These are phyloP conservation scores for Gossypium lobatum DNA, from an alignment of 441 rosid species.

Conservation along the genomic window DNA sequence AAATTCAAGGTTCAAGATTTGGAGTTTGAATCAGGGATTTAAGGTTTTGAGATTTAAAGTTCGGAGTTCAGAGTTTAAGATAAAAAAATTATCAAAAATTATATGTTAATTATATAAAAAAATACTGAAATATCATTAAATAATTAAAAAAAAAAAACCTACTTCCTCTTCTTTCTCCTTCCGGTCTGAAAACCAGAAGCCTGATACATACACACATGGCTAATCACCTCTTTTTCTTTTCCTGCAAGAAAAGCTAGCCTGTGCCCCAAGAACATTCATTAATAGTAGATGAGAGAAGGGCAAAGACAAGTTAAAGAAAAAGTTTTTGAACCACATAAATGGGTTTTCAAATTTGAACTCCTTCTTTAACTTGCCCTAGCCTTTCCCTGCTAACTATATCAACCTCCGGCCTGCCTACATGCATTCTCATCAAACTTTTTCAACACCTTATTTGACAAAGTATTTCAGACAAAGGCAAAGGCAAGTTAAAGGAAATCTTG, in stretches of 20 bases:
- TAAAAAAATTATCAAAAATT: no score
- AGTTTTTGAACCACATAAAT: not conserved
- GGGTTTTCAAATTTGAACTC: not conserved
- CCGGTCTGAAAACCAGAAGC: not conserved
- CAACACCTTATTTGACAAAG: not conserved
- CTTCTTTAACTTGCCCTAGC: not conserved
- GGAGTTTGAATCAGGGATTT: fast-evolving
- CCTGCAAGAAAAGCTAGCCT: not conserved
- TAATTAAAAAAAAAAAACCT: no score
- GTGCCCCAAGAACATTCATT: no score
- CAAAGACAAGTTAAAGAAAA: not conserved
- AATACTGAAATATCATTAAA: no score
- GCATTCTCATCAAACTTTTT: no score
- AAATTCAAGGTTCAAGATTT: no score
- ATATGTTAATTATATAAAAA: no score
- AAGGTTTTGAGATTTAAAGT: no score
- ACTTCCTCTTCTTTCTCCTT: not conserved
- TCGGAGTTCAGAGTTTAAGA: no score
- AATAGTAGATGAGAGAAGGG: not conserved
- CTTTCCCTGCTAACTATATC: not conserved
- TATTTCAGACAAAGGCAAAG: not conserved
- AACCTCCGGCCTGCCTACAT: no score
- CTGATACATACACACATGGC: not conserved
- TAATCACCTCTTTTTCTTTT: not conserved
- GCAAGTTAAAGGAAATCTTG: constrained; percentile 1